phyloP scores from a whole-genome alignment of 441 rosid species.

The Mallotus japonicus region DNA sequence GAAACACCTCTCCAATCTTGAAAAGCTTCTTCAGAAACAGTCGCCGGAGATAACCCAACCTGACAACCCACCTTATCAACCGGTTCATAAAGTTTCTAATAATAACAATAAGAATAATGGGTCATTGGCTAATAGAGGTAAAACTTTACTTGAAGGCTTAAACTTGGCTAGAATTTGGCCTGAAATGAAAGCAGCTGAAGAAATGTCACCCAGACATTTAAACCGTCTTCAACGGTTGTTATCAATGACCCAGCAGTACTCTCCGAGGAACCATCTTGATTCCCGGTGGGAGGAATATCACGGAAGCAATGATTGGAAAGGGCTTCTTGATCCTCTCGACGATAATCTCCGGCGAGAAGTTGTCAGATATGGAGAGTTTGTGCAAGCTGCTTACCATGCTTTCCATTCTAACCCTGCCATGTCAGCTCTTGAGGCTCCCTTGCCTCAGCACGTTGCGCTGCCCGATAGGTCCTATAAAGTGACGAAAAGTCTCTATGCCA shows the following conservation, averaged over 20 bases:
- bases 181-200: slow-evolving; percentile 68
- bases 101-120: slow-evolving; percentile 4
- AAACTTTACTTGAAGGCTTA: slow-evolving; percentile 45
- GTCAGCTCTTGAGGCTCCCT: slow-evolving; percentile 45
- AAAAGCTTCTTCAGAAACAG: slow-evolving; percentile 52
- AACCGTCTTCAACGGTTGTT: slow-evolving; percentile 66
- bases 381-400: slow-evolving; percentile 65
- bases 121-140: slow-evolving; percentile 32
- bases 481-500: slow-evolving; percentile 58
- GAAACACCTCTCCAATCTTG: slow-evolving; percentile 64
- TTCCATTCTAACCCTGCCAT: slow-evolving; percentile 72
- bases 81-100: slow-evolving; percentile 18
- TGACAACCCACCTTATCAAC: slow-evolving; percentile 15
- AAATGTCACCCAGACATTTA: slow-evolving; percentile 76
- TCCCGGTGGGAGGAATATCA: slow-evolving; percentile 60
- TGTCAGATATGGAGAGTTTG: slow-evolving; percentile 71
- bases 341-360: slow-evolving; percentile 69
- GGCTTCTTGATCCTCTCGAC: slow-evolving; percentile 68
- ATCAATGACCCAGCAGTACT: slow-evolving; percentile 65
- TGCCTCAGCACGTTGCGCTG: slow-evolving; percentile 49
- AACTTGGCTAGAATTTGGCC: slow-evolving; percentile 72
- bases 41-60: slow-evolving; percentile 17
- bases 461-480: slow-evolving; percentile 55
- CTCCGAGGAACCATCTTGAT: slow-evolving; percentile 65
- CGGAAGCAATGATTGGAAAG: slow-evolving; percentile 59